Conservation (phyloP, 164 flowering plant species). For the Aristolochia fimbriata region DNA sequence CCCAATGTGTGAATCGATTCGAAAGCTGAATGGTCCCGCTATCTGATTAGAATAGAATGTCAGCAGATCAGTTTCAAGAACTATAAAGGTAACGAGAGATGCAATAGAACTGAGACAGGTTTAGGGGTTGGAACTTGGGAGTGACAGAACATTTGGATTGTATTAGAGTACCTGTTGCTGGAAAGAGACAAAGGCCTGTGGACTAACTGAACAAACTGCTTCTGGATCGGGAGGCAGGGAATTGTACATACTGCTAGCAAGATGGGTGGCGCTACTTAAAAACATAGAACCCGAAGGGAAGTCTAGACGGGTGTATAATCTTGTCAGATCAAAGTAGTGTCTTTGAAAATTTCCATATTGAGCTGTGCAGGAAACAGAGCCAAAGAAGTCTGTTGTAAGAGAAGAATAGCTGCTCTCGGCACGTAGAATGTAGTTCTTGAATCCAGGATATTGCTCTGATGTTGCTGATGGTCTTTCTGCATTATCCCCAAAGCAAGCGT, state of each 20-base stretch:
- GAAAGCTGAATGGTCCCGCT: slow-evolving; percentile 71
- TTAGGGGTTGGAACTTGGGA: no score
- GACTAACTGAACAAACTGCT: slow-evolving; percentile 47
- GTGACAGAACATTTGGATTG: no score
- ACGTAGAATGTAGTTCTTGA: slow-evolving; percentile 20
- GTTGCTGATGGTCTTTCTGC: slow-evolving; percentile 22
- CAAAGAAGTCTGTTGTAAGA: slow-evolving; percentile 63
- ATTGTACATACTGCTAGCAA: slow-evolving; percentile 41
- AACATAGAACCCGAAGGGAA: slow-evolving; percentile 63
- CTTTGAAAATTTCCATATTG: slow-evolving; percentile 88
- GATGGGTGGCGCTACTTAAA: slow-evolving; percentile 36
- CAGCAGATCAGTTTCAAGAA: neutral
- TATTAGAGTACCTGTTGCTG: slow-evolving; percentile 77
- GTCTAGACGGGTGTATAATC: slow-evolving; percentile 52
- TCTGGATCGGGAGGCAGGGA: slow-evolving; percentile 34
- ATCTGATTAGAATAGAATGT: slow-evolving; percentile 30
- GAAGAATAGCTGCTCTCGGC: slow-evolving; percentile 31
- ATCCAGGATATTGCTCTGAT: slow-evolving; percentile 19
- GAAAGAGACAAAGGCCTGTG: slow-evolving; percentile 50
- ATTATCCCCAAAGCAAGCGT: slow-evolving; percentile 48
- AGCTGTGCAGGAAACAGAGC: slow-evolving; percentile 56
- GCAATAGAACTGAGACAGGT: neutral
- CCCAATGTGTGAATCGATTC: slow-evolving; percentile 57
- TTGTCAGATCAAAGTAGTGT: slow-evolving; percentile 67
- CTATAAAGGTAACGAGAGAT: neutral